Evolutionary conservation across 176 grass and related monocot genomes (phyloP), one percentile per base, ranked within the genome.

Genomic region (Oryza officinalis): DNA sequence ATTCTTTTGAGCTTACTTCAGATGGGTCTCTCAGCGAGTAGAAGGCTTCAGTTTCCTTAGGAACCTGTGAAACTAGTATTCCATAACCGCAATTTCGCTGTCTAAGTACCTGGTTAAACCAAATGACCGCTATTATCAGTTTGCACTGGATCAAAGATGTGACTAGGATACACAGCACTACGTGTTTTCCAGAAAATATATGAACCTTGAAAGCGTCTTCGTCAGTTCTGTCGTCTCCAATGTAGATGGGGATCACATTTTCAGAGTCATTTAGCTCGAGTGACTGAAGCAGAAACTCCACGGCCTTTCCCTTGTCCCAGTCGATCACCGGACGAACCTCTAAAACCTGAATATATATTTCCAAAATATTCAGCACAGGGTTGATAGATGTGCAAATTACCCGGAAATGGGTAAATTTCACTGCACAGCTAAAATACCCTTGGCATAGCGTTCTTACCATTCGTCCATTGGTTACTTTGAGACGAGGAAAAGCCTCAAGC

Each of bases 271-370:
- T 74, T 46, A 96, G 61, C 10, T 71, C 87, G 6, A 99, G 93
- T 2, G 93, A 99, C 27, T 94, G 81, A 11, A 99, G 93, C 40
- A 99, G 85, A 33, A 96, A 99, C 70, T 96, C 87, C 28, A 99
- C 93, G 44, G 96, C 96, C 75, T 96, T 96, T 45, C 96, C 96
- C 43, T 99, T 99, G 89, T 99, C 83, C 96, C 96, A 99, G 41
- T 99, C 86, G 33, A 99, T 94, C 87, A 94, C 73, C 2, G 93
- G 96, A 77, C 96, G 96, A 79, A 99, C 72, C 80, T 99, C 93
- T 94, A 99, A 96, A 94, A 99, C 96, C 95, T 97, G 73, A 0
- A 82, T 31, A 8, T 10, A 80, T 35, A 9, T 12, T 45, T 52
- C 23, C 6, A 23, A 2, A 85, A 67, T 0, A 3, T 46, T 75